A percentile compares a stretch with the other conserved stretches of the same genome.
Evolutionary conservation across 495 filamentous ascomycete species (phyloP).

Genomic region (Aspergillus baeticus): DNA sequence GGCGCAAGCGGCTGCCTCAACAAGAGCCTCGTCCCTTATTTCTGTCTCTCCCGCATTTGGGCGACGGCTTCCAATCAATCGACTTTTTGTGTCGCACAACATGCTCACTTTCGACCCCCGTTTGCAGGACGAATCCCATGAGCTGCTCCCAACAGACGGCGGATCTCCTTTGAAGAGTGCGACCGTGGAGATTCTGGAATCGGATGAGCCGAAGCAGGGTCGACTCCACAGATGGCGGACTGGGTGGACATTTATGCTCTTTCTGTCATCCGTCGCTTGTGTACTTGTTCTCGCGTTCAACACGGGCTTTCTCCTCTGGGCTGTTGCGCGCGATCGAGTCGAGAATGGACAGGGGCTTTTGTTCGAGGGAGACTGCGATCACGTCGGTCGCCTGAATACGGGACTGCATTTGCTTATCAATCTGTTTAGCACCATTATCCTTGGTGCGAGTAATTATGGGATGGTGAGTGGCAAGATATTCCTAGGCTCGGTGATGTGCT

Average conservation of each 20-base stretch:
- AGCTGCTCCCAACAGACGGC: too few relatives aligned
- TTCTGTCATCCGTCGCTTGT: background rate
- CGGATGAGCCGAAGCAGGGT: background rate
- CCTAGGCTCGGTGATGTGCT: background rate
- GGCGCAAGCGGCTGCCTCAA: too few relatives aligned
- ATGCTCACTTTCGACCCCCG: too few relatives aligned
- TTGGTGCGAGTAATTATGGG: background rate
- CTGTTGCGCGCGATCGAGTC: background rate
- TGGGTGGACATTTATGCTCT: background rate
- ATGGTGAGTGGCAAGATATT: background rate
- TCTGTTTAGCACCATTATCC: background rate
- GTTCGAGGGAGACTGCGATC: background rate
- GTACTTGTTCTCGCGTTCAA: background rate
- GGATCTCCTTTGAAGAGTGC: too few relatives aligned
- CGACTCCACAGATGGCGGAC: background rate
- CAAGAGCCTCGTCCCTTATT: too few relatives aligned
- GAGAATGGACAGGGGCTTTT: background rate
- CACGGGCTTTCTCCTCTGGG: background rate
- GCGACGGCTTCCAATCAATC: too few relatives aligned
- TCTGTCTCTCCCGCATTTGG: too few relatives aligned
- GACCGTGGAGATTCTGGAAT: too few relatives aligned
- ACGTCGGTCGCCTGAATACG: background rate
- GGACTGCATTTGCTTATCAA: background rate
- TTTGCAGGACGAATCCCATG: too few relatives aligned
- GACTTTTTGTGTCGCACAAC: too few relatives aligned